Percentiles rank a stretch among this genome's conserved stretches.
phyloP scores from a whole-genome alignment of 2,329 filamentous ascomycete genomes.

The Cordyceps militaris region DNA sequence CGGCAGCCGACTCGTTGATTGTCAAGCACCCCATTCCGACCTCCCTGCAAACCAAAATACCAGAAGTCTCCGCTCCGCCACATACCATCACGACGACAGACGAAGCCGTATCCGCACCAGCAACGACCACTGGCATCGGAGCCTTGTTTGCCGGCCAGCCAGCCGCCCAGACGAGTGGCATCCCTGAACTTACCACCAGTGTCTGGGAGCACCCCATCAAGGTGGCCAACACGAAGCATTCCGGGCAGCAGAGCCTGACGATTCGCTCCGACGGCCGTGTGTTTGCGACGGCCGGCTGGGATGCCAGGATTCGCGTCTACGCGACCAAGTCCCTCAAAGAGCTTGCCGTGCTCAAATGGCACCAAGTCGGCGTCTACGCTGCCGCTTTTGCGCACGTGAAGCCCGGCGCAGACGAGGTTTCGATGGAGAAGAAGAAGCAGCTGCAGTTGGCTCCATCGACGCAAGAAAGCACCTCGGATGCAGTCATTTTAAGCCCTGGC shows the following conservation, averaged over 20 bases:
- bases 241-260: constrained; percentile 76
- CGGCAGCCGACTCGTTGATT: constrained; percentile 72
- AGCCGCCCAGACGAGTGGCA: constrained; percentile 10
- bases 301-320: constrained; percentile 74
- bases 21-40: constrained; percentile 64
- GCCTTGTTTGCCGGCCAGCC: constrained; percentile 1
- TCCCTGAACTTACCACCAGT: constrained; percentile 14
- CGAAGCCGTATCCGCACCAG: not conserved
- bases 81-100: too few relatives aligned
- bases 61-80: not conserved
- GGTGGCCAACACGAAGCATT: constrained; percentile 69
- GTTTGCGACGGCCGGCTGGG: constrained; percentile 91
- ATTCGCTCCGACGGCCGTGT: constrained; percentile 76
- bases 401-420: not conserved
- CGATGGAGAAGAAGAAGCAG: too few relatives aligned
- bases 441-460: not conserved
- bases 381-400: constrained; percentile 58
- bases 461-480: not conserved
- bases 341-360: constrained; percentile 90
- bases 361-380: constrained; percentile 79
- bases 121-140: not conserved
- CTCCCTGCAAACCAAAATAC: constrained; percentile 15
- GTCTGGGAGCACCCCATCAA: constrained; percentile 48
- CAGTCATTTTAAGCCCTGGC: not conserved
- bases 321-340: constrained; percentile 74